phyloP scores from a whole-genome alignment of 73 alveolate species.

The Paramecium biaurelia region DNA sequence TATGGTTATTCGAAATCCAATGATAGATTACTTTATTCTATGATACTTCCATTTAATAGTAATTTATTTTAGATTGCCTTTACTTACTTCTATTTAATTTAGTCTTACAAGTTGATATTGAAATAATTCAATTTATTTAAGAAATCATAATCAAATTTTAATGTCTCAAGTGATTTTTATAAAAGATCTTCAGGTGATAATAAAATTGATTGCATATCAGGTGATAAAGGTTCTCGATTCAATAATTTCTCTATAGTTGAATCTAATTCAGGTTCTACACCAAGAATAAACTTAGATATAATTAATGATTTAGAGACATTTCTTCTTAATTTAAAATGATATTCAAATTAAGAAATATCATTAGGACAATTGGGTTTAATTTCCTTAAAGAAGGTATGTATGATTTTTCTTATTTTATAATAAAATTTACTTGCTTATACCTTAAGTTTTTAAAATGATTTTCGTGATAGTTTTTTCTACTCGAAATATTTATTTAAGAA shows the following conservation, averaged over 20 bases:
- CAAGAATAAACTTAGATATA: not conserved
- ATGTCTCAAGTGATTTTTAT: not conserved
- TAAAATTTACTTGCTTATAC: conserved; percentile 21
- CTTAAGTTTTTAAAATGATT: not conserved
- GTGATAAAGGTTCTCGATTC: not conserved
- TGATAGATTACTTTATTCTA: not conserved
- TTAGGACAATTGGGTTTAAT: conserved; percentile 46
- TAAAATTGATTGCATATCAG: not conserved
- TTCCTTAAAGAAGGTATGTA: conserved; percentile 30
- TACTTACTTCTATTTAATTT: not conserved
- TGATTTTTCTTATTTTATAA: not conserved
- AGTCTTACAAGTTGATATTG: conserved; percentile 4
- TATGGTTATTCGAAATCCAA: conserved; percentile 48
- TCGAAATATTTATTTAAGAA: not conserved
- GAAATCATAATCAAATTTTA: conserved; percentile 23
- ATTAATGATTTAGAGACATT: not conserved
- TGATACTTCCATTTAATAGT: not conserved
- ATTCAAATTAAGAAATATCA: not conserved
- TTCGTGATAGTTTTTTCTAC: conserved; percentile 3
- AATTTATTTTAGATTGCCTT: conserved; percentile 13
- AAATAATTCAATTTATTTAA: conserved; percentile 30
- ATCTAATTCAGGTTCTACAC: conserved; percentile 19
- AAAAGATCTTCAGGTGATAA: not conserved
- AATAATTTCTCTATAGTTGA: not conserved
- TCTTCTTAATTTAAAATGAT: conserved; percentile 5